Evolutionary conservation across 495 filamentous ascomycete genomes (phyloP), one percentile per base, ranked within the genome.

Genomic region (Penicillium taxi): DNA sequence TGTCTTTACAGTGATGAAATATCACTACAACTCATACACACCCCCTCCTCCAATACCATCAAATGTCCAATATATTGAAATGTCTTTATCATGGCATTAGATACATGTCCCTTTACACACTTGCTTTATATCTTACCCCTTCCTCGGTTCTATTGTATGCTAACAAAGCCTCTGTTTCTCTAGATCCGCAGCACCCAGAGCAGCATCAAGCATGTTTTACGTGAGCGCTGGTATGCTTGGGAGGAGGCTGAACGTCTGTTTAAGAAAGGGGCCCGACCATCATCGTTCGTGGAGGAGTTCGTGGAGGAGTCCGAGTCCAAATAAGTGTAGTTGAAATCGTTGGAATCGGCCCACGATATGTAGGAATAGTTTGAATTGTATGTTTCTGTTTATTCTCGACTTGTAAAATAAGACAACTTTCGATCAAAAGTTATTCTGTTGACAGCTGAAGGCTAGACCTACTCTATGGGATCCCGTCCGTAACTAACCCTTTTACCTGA

Each of bases 221-320:
- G 83, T 24, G 90, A 96, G 57, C 71, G 90, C 50, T 88, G 77
- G 66, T 91, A 96, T 63, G 71, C 84, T 24, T 96, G 86, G 84
- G 77, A 88, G 48, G 85, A 90, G 47, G 91, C 91, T 16, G 66
- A 75, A 41, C 68, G 73, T 47, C 55, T 88, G 41, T 89, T 84
- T 6, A 63, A 74, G 55, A 61, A 64, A 6, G 86, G 63, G 32
- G 61, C 60, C 30, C 63, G 60, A 15, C 65, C 65, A n/a, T n/a
- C n/a, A n/a, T n/a, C n/a, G 13, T 56, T 16, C 47, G 51, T 24
- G 22, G 47, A 46, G 5, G 22, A 24, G 22, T 6, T 24, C 6
- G 22, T 6, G 6, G 22, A 6, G 22, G 22, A 24, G 22, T 6
- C 22, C 11, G 22, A 24, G 22, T 6, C 11, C 22, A 24, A 24